Base-by-base conservation (phyloP, 2,329 filamentous ascomycete species). In the Exophiala bonariae region DNA sequence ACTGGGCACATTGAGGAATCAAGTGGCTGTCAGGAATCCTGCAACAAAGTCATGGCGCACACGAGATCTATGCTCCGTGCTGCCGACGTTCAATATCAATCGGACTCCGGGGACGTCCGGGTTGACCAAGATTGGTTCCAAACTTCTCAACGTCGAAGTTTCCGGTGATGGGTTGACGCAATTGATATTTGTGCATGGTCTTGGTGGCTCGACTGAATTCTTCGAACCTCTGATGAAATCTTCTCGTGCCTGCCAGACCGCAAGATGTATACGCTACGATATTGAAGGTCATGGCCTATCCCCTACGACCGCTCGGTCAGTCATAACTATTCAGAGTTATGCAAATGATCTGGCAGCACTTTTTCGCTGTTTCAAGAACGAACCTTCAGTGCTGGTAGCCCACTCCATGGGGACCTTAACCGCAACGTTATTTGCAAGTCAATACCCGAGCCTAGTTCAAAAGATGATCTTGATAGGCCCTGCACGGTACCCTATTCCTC, bases 261-360 rank as follows among this genome's bases (percentile, higher is more conserved):
- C 68, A 54, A 64, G 56, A 1, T 50, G 71, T 5, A 69, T 76
- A 47, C 58, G 78, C 0, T 74, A 74, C 49, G 79, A 82, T 50
- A 63, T 82, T 2, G 79, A 82, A 61, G 79, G 79, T 2, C 78
- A 80, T 52, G 78, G 78, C 1, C 63, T 76, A 5, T 77, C 75
- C 1, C 77, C 78, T 0, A 80, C 77, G 0, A 69, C 67, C 5
- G 71, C 77, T 0, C 61, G 68, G 2, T 71, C 65, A 35, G 52
- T 50, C 2, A 47, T 77, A 8, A 70, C 64, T 3, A 70, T 81
- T 23, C 56, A 61, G 1, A 74, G 68, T 0, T 69, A 76, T 33
- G 70, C 71, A 0, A 47, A 50, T 0, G 76, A 79, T 45, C 56
- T 79, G 2, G 41, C 59, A 2, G 19, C 41, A 13, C 9, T 33